phyloP scores from a whole-genome alignment of 495 filamentous ascomycete species.

The Penicillium cataractarum region DNA sequence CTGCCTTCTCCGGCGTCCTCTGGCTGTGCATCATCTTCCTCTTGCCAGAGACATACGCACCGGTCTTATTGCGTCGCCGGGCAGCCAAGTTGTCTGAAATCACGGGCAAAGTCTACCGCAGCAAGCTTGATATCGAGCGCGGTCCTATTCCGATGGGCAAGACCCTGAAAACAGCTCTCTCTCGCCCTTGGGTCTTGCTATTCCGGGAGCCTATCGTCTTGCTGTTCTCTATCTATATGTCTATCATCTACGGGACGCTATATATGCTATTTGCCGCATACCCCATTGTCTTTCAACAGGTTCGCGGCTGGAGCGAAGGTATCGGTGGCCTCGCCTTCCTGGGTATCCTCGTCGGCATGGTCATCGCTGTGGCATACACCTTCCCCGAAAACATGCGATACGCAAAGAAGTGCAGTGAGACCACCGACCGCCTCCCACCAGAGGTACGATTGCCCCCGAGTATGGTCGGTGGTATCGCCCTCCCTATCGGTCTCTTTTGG shows the following conservation, averaged over 20 bases:
- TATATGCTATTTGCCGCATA: conserved; percentile 79
- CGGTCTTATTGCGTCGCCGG: conserved; percentile 53
- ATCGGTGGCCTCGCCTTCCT: conserved; percentile 71
- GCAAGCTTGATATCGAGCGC: conserved; percentile 41
- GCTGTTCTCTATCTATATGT: conserved; percentile 66
- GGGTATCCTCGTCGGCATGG: conserved; percentile 78
- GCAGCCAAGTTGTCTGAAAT: conserved; percentile 51
- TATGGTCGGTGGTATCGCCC: conserved; percentile 42
- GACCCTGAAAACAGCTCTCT: conserved; percentile 42
- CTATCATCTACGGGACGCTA: conserved; percentile 70
- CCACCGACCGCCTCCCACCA: conserved; percentile 39
- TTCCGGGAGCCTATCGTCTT: conserved; percentile 58
- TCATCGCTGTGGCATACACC: conserved; percentile 54
- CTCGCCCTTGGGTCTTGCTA: conserved; percentile 45
- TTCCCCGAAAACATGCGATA: conserved; percentile 48
- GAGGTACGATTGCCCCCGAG: conserved; percentile 45
- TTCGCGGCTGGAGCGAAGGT: conserved; percentile 71
- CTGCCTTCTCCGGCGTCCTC: conserved; percentile 46
- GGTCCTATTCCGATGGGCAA: conserved; percentile 30
- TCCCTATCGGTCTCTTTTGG: conserved; percentile 57
- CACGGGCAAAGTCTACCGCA: conserved; percentile 55
- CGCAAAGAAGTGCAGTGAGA: conserved; percentile 32
- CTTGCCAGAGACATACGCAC: conserved; percentile 60
- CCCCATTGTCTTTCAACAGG: conserved; percentile 74
- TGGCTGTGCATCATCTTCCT: conserved; percentile 52